Percentiles rank a stretch among this genome's conserved stretches.
Conservation (phyloP, 768 basidiomycete species). For the Leccinum rimulosum region DNA sequence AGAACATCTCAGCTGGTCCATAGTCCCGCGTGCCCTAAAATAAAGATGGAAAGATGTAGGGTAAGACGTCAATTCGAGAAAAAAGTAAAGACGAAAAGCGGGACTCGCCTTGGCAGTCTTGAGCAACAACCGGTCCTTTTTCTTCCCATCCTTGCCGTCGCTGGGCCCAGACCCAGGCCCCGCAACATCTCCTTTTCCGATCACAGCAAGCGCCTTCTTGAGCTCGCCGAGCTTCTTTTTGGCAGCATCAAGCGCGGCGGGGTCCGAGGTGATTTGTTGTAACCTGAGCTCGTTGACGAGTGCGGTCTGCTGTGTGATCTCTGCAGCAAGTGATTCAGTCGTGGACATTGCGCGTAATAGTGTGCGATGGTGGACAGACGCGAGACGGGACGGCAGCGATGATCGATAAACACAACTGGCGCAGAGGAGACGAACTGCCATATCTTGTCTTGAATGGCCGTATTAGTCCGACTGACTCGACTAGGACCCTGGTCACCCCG, state of each 20-base stretch:
- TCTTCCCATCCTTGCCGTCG: constrained; percentile 50
- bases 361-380: constrained; percentile 8
- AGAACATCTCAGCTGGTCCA: constrained; percentile 87
- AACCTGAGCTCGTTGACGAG: constrained; percentile 62
- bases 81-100: constrained; percentile 9
- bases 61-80: constrained; percentile 5
- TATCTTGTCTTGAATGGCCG: background rate
- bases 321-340: constrained; percentile 44
- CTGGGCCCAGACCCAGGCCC: constrained; percentile 29
- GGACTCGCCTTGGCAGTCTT: constrained; percentile 88
- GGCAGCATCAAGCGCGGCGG: constrained; percentile 51
- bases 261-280: constrained; percentile 44
- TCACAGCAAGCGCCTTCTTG: constrained; percentile 52
- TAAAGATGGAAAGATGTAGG: background rate
- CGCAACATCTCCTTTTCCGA: constrained; percentile 31
- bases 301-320: constrained; percentile 54
- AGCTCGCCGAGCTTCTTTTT: constrained; percentile 71
- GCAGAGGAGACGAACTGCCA: background rate
- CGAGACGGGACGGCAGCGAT: constrained; percentile 7
- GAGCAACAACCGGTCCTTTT: constrained; percentile 69
- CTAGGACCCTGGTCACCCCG: constrained; percentile 25
- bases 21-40: constrained; percentile 95
- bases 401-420: constrained; percentile 35
- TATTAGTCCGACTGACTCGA: constrained; percentile 23
- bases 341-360: constrained; percentile 37